These are phyloP conservation scores for Sporisorium iseilematis-ciliati DNA, from an alignment of 1,284 basidiomycete genomes.

Conservation along the genomic window DNA sequence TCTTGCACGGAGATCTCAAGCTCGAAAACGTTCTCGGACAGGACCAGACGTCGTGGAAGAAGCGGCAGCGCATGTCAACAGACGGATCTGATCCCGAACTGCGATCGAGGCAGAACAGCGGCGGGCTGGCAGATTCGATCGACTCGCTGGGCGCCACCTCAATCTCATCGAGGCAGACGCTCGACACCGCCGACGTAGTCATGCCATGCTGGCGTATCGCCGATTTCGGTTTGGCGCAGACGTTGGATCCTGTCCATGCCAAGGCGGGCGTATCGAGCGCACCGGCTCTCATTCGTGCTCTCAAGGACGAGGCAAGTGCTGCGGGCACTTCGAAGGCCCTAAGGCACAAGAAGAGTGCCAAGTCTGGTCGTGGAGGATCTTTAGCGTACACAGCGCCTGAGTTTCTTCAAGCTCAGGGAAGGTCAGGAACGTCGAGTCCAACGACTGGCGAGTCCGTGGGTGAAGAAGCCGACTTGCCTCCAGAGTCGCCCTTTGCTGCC, in stretches of 20 bases:
- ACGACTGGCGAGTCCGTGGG: slow-evolving; percentile 9
- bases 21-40: slow-evolving; percentile 87
- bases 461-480: slow-evolving; percentile 15
- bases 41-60: slow-evolving; percentile 44
- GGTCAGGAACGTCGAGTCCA: slow-evolving; percentile 28
- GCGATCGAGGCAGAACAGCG: slow-evolving; percentile 26
- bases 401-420: slow-evolving; percentile 43
- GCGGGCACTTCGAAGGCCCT: background rate
- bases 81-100: slow-evolving; percentile 6
- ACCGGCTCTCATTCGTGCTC: slow-evolving; percentile 36
- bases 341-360: slow-evolving; percentile 7
- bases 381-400: slow-evolving; percentile 62
- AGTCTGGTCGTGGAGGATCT: slow-evolving; percentile 53
- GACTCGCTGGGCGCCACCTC: slow-evolving; percentile 30
- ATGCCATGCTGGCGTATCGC: slow-evolving; percentile 72
- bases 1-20: slow-evolving; percentile 79
- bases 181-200: slow-evolving; percentile 69
- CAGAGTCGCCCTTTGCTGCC: slow-evolving; percentile 54
- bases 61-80: slow-evolving; percentile 33
- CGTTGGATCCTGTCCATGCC: slow-evolving; percentile 17
- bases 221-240: slow-evolving; percentile 82
- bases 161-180: slow-evolving; percentile 69
- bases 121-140: slow-evolving; percentile 24
- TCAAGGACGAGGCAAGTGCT: slow-evolving; percentile 29
- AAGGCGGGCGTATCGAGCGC: slow-evolving; percentile 14